Evolutionary conservation across 352 stramenopile genomes (phyloP).

Genomic region (Peronospora farinosa): DNA sequence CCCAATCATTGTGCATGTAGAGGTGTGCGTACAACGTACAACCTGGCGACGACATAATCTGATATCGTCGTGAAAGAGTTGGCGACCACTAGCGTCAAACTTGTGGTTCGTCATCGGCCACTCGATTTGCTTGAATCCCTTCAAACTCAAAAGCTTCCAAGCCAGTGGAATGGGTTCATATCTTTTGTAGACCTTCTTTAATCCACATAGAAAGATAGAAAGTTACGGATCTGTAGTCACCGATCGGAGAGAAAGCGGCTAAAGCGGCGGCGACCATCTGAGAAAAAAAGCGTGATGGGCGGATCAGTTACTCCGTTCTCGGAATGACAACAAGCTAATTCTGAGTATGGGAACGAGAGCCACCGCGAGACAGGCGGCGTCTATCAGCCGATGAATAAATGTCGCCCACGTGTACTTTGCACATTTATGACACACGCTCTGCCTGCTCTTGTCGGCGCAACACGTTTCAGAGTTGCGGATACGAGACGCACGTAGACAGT

Average conservation of each 20-base stretch:
- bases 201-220: not conserved
- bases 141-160: too few relatives aligned
- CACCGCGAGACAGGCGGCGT: not conserved
- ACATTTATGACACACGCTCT: not conserved
- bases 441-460: not conserved
- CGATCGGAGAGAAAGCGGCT: constrained; percentile 7
- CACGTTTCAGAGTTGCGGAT: not conserved
- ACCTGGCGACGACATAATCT: constrained; percentile 17
- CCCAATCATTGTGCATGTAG: too few relatives aligned
- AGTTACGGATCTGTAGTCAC: not conserved
- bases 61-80: constrained; percentile 16
- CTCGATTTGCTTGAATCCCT: constrained; percentile 4
- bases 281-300: constrained; percentile 12
- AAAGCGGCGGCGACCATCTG: constrained; percentile 5
- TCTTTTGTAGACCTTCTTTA: constrained; percentile 3
- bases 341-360: not conserved
- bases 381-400: not conserved
- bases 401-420: not conserved
- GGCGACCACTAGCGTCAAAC: constrained; percentile 11
- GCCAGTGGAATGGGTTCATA: too few relatives aligned
- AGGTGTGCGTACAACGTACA: constrained; percentile 6
- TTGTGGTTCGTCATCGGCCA: constrained; percentile 6
- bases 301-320: constrained; percentile 3
- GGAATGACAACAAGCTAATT: not conserved
- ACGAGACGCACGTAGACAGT: too few relatives aligned